phyloP scores from a whole-genome alignment of 2,329 filamentous ascomycete genomes.

The Pseudocercospora eumusae region DNA sequence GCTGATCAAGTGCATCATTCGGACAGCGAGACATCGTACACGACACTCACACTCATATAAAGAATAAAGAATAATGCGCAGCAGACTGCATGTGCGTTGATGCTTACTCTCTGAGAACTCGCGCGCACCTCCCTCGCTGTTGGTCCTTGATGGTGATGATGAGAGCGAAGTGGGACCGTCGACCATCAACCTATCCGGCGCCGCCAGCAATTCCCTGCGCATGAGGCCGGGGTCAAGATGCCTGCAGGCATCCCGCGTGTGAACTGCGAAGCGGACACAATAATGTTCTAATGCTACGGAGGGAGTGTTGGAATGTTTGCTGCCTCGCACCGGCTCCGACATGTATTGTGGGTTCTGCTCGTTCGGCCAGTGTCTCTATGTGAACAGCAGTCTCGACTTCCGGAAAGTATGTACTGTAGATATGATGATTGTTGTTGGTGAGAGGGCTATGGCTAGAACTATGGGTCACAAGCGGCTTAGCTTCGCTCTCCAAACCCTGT shows the following conservation, averaged over 20 bases:
- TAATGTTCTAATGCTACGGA: no score
- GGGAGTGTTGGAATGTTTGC: no score
- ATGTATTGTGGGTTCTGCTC: no score
- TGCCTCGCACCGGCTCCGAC: neutral
- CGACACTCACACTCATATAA: neutral
- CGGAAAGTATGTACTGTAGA: neutral
- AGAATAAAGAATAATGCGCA: no score
- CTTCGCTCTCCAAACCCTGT: constrained; percentile 1
- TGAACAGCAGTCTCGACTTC: no score
- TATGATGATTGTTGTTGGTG: neutral
- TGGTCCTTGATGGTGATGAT: neutral
- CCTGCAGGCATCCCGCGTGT: neutral
- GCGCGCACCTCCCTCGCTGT: neutral
- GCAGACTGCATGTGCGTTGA: neutral
- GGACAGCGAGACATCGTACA: neutral
- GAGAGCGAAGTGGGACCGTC: neutral
- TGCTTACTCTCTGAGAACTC: neutral
- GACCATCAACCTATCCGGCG: neutral
- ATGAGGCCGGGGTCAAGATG: neutral
- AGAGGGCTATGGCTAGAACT: no score
- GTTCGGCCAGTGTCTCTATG: no score
- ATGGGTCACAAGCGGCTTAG: neutral
- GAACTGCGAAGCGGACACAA: neutral
- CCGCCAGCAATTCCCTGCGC: constrained; percentile 1
- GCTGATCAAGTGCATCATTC: neutral